Evolutionary conservation across 1,284 basidiomycete species (phyloP).

Genomic region (Phaffia rhodozyma): DNA sequence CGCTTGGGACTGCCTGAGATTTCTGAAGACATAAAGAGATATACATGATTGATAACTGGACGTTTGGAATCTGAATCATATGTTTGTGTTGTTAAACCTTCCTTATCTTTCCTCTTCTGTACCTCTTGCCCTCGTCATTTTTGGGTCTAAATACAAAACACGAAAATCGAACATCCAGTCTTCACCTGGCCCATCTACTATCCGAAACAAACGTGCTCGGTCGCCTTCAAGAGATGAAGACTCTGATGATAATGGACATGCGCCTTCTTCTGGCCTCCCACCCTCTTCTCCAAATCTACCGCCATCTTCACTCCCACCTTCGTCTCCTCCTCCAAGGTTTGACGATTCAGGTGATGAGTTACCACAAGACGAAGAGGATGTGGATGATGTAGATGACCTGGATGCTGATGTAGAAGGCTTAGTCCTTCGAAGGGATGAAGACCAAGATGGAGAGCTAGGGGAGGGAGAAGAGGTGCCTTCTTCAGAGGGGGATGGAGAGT

Average conservation of each 20-base stretch:
- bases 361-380: conserved; percentile 48
- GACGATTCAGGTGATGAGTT: conserved; percentile 56
- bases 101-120: too few species aligned
- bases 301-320: conserved; percentile 35
- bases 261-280: conserved; percentile 26
- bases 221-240: conserved; percentile 21
- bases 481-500: conserved; percentile 66
- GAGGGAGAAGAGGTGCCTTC: conserved; percentile 70
- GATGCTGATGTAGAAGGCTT: not conserved
- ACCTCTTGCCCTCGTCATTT: too few species aligned
- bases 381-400: conserved; percentile 54
- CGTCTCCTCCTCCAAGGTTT: conserved; percentile 65
- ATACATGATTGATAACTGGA: too few species aligned
- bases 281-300: conserved; percentile 28
- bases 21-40: too few species aligned
- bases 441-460: conserved; percentile 54
- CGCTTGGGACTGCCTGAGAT: too few species aligned
- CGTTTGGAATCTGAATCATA: too few species aligned
- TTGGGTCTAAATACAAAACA: too few species aligned
- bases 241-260: conserved; percentile 22
- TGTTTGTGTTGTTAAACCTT: too few species aligned
- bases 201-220: conserved; percentile 28
- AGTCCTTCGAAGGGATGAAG: conserved; percentile 21
- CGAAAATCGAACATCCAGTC: too few species aligned
- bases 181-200: too few species aligned